Evolutionary conservation across 768 basidiomycete genomes (phyloP), one percentile per base, ranked within the genome.

Genomic region (Melanogaster broomeanus): DNA sequence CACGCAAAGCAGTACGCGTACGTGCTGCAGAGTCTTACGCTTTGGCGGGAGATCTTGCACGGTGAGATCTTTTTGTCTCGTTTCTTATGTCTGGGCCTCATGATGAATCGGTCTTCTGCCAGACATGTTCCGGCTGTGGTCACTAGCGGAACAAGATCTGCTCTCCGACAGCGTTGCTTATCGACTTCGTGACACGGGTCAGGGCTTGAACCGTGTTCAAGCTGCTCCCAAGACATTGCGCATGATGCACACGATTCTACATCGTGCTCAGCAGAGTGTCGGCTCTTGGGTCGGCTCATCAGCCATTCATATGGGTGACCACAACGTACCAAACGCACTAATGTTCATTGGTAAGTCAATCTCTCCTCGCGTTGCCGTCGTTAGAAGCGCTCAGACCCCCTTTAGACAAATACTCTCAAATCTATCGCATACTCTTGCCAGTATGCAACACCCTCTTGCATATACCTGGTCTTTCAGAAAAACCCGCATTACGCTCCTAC

Each of bases 81-180:
- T 50, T 9, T n/a, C 2, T 28, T 6, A 4, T 15, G 21, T 18
- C 18, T 5, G 4, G 28, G 22, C 15, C 28, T 61, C 25, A 68
- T 39, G 16, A 35, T 35, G 9, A n/a, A n/a, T n/a, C n/a, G n/a
- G n/a, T n/a, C n/a, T 16, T 31, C 10, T 11, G 2, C 22, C 48
- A 92, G 90, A 93, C 61, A 91, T 93, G 88, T 93, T 93, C 74
- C 88, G 85, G 54, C 69, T 93, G 34, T 93, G 87, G 89, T 87
- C 81, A 4, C 74, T 92, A 3, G 82, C 89, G 0, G 91, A 93
- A 62, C 82, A 86, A 54, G 91, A 93, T 58, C 67, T 93, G 13
- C 77, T 93, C n/a, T 84, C 88, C 6, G 84, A 91, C 61, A 83
- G 74, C 19, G 73, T 86, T 35, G 65, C 83, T 3, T 93, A 93